Percentiles rank a stretch among this genome's conserved stretches.
Conservation (phyloP, 108 stramenopile genomes). For the Fragilaria radians region DNA sequence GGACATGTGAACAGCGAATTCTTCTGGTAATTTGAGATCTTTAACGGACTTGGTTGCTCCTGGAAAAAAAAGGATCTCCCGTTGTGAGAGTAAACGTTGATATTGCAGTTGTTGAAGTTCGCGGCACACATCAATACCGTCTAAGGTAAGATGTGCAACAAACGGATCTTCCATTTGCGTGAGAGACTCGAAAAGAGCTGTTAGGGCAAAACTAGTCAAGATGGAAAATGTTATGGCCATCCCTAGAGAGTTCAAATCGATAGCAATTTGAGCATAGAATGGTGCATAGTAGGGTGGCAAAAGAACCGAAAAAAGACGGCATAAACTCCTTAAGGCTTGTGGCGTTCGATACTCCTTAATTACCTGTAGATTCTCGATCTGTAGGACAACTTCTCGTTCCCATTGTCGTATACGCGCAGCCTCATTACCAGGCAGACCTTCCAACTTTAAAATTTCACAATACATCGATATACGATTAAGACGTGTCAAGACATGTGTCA, state of each 20-base stretch:
- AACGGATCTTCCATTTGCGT: conserved; percentile 78
- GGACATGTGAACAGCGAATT: too few relatives aligned
- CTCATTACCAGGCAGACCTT: conserved; percentile 61
- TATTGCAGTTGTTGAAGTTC: conserved; percentile 39
- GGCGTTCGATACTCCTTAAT: conserved; percentile 78
- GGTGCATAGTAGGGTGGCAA: conserved; percentile 60
- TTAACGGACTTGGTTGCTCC: neutral
- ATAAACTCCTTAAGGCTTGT: conserved; percentile 65
- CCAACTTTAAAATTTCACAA: conserved; percentile 33
- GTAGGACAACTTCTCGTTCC: conserved; percentile 36
- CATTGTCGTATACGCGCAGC: conserved; percentile 70
- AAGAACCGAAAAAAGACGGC: conserved; percentile 64
- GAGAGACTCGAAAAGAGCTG: conserved; percentile 59
- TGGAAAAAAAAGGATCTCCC: neutral
- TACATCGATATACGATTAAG: neutral
- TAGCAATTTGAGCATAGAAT: conserved; percentile 35
- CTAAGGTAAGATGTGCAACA: conserved; percentile 39
- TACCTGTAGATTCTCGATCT: conserved; percentile 48
- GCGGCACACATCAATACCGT: conserved; percentile 53
- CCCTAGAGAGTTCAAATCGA: conserved; percentile 39
- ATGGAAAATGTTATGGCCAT: conserved; percentile 61
- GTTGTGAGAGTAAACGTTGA: conserved; percentile 25
- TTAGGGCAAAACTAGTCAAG: conserved; percentile 56
- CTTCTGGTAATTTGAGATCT: too few relatives aligned
- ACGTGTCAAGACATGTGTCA: neutral